Base-by-base conservation (phyloP, 1,284 basidiomycete genomes). In the Phylloporus sp. region DNA sequence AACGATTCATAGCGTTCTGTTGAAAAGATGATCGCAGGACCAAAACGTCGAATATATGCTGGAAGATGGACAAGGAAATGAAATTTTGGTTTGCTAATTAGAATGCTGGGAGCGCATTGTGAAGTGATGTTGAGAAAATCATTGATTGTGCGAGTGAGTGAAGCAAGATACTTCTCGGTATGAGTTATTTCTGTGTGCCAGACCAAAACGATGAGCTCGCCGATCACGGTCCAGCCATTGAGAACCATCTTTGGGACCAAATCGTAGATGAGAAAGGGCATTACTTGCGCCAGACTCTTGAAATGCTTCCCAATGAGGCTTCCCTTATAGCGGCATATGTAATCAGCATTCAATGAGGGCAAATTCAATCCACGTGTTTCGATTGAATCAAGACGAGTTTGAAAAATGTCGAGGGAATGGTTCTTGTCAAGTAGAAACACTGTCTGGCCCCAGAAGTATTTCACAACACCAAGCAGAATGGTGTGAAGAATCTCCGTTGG, bases 381-480 rank as follows among this genome's bases (percentile, higher is more conserved):
- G 7, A 60, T 1, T 1, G 59, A 60, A 29, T 60, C 41, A 2
- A 60, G 43, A n/a, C 19, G 43, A 10, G 19, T 32, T 4, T 60
- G 59, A 12, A 45, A 32, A 8, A 32, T 17, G 11, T 32, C 59
- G 32, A 60, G 7, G 12, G 20, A 6, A 19, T 60, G 41, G n/a
- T 39, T n/a, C 65, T 79, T 77, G 27, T 73, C 66, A 1, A 80
- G 61, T 2, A 76, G 60, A 35, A 52, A 73, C 0, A 73, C 62
- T 0, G 73, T 76, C 32, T 82, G 76, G 0, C 68, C 74, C 80
- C 80, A 82, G 41, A 77, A 76, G 32, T 82, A 82, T 29, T 82
- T 82, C 4, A 80, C 75, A 0, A 80, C 55, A 1, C 80, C 78
- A 0, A 82, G 74, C 1, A 82, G 75, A 10, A 78, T 68, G 0